phyloP scores from a whole-genome alignment of 2,329 filamentous ascomycete genomes.

The Plectosphaerella plurivora region DNA sequence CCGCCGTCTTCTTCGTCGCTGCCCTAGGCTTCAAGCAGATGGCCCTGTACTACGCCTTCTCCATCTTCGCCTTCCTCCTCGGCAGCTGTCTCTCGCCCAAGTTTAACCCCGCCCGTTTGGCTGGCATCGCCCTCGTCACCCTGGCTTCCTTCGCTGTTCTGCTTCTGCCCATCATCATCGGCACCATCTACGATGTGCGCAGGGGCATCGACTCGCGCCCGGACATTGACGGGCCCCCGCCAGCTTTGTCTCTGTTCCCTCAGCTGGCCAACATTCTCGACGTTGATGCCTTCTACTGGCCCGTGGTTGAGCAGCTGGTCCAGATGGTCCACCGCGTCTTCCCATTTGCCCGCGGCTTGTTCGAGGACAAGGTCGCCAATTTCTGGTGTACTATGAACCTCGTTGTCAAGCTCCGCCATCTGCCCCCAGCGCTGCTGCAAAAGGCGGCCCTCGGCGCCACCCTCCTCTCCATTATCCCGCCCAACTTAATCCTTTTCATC shows the following conservation, averaged over 20 bases:
- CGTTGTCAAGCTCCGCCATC: conserved; percentile 77
- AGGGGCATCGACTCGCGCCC: conserved; percentile 56
- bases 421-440: conserved; percentile 68
- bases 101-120: conserved; percentile 61
- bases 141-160: conserved; percentile 68
- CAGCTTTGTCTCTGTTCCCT: conserved; percentile 58
- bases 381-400: conserved; percentile 95
- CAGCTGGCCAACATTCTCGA: conserved; percentile 56
- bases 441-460: conserved; percentile 72
- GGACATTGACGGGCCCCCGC: conserved; percentile 53
- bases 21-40: conserved; percentile 99
- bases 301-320: conserved; percentile 69
- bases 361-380: conserved; percentile 98
- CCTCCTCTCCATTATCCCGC: conserved; percentile 68
- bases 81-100: conserved; percentile 78
- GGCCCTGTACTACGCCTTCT: conserved; percentile 94
- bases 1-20: conserved; percentile 87
- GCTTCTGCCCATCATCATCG: conserved; percentile 69
- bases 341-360: conserved; percentile 90
- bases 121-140: conserved; percentile 73
- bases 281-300: conserved; percentile 65
- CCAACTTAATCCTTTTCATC: conserved; percentile 75
- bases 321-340: conserved; percentile 93
- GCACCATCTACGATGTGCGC: conserved; percentile 64
- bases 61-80: conserved; percentile 86